Base-by-base conservation (phyloP, 2,329 filamentous ascomycete species). In the Westerdykella aurantiaca region DNA sequence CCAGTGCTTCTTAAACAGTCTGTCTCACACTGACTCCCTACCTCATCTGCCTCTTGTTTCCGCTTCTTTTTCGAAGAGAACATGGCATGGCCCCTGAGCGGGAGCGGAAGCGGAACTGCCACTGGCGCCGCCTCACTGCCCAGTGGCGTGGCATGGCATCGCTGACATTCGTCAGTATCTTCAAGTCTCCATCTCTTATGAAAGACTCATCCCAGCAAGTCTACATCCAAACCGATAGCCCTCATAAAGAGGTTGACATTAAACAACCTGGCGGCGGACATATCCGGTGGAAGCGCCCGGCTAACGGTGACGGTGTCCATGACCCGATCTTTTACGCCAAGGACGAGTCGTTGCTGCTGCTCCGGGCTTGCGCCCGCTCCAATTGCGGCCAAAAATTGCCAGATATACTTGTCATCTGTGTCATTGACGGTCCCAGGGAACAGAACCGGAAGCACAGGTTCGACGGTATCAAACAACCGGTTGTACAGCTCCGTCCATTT, bases 221-320 rank as follows among this genome's bases (percentile, higher is more conserved):
- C 93, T 40, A 98, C 93, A 72, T 98, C 93, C 64, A 98, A 77
- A n/a, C 93, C 93, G 69, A 98, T 96, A 44, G 91, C 93, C 61
- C 89, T 85, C 90, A 98, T 96, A 69, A 98, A 98, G 44, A 98
- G 73, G 66, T 98, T 98, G 55, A 98, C 93, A 62, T 95, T 95
- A 46, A 85, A 84, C 45, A 95, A 75, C 47, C 91, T 83, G 63
- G 88, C 83, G 47, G 82, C 82, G 11, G 86, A 83, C 82, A 97
- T 88, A 45, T 93, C 86, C 13, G 83, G 78, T 14, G 93, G 91
- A 29, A 98, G 75, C 1, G 88, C 91, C 76, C 95, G 96, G 58
- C 88, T 85, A 41, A 95, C 81, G 23, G 79, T 75, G 10, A 98
- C 88, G 0, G 93, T 97, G 64, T 95, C 90, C 80, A 97, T 94